Base-by-base conservation (phyloP, 768 basidiomycete species). In the Rickenella mellea region DNA sequence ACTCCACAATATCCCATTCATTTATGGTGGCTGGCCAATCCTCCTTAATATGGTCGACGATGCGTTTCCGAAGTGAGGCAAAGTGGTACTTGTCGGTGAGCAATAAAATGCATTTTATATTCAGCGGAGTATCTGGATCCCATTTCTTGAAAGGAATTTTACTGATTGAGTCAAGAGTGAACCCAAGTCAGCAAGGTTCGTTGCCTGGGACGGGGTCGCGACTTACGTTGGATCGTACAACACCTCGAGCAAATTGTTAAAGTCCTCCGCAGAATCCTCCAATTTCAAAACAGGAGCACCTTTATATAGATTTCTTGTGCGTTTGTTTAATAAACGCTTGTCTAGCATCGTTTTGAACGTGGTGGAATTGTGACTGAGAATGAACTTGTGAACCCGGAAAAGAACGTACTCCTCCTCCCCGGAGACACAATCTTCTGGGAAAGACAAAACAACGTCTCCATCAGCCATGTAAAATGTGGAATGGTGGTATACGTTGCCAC, bases 41-140 rank as follows among this genome's bases (percentile, higher is more conserved):
- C 11, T 57, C 60, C 41, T 58, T 53, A 43, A 64, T 45, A 44
- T 55, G 54, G 35, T 55, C 45, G 41, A 59, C 50, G 46, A 65
- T 53, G 21, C 60, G 56, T 8, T 54, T 44, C 19, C 58, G 52
- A 17, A 65, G 51, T 11, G 56, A 43, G 31, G 60, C 59, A 50
- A 59, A 58, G 38, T 62, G 56, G 51, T 65, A 65, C 43, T 65
- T 65, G 45, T 49, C 57, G 11, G 62, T 55, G n/a, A n/a, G n/a
- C n/a, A n/a, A n/a, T n/a, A n/a, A n/a, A n/a, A n/a, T n/a, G n/a
- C n/a, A n/a, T n/a, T n/a, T n/a, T n/a, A n/a, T n/a, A n/a, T n/a
- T n/a, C n/a, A n/a, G n/a, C n/a, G n/a, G n/a, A n/a, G n/a, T n/a
- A n/a, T n/a, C n/a, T n/a, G n/a, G n/a, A n/a, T n/a, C n/a, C n/a